Evolutionary conservation across 1,284 basidiomycete genomes (phyloP).

Genomic region (Lentinula novae-zelandiae): DNA sequence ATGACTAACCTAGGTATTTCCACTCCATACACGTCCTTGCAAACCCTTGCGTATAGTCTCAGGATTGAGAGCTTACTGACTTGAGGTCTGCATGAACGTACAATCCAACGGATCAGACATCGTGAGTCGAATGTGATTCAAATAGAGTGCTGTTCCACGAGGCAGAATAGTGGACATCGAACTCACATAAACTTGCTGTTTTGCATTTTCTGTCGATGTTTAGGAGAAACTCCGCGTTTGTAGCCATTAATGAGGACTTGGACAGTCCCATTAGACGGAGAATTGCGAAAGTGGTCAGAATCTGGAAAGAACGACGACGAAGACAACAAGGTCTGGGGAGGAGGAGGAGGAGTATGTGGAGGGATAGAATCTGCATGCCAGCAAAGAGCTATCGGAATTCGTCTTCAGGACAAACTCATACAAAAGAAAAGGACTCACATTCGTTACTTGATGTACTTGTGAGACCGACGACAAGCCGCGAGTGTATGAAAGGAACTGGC

Average conservation of each 20-base stretch:
- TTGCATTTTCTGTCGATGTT: conserved; percentile 43
- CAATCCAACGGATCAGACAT: too few relatives aligned
- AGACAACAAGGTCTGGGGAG: conserved; percentile 15
- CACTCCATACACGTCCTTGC: not conserved
- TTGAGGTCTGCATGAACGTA: conserved; percentile 35
- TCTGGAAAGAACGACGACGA: not conserved
- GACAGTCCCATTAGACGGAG: not conserved
- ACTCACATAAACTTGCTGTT: conserved; percentile 41
- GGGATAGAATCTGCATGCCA: conserved; percentile 46
- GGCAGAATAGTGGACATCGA: not conserved
- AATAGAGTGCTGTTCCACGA: too few relatives aligned
- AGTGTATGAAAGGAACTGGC: conserved; percentile 52
- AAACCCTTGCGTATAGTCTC: conserved; percentile 16
- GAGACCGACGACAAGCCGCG: conserved; percentile 29
- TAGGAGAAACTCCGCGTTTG: conserved; percentile 71
- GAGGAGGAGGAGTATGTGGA: conserved; percentile 24
- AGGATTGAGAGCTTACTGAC: conserved; percentile 49
- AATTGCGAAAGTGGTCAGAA: conserved; percentile 20
- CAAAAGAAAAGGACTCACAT: conserved; percentile 36
- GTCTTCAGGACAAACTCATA: not conserved
- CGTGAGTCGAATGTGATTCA: too few relatives aligned
- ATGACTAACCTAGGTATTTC: not conserved
- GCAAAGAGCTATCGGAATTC: conserved; percentile 49
- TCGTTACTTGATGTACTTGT: conserved; percentile 51
- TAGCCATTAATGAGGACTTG: conserved; percentile 73